These are phyloP conservation scores for Conticribra guillardii DNA, from an alignment of 108 stramenopile genomes.

Conservation along the genomic window DNA sequence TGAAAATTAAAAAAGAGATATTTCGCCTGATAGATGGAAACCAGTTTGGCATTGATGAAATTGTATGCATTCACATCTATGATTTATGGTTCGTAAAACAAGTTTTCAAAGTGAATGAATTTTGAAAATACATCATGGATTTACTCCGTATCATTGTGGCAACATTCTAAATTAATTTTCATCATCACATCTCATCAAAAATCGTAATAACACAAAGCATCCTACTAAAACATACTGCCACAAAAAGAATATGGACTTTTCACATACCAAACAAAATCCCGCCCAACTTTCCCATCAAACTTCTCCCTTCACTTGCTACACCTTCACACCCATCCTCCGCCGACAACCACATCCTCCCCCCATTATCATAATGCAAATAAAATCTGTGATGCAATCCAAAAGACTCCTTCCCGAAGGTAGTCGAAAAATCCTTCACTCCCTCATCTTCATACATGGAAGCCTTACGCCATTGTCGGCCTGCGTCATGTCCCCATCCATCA, in stretches of 20 bases:
- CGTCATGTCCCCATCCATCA: constrained; percentile 86
- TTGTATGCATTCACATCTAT: no score
- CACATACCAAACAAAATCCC: constrained; percentile 41
- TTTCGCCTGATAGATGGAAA: no score
- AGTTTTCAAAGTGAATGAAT: no score
- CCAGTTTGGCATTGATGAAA: no score
- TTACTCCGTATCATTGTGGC: no score
- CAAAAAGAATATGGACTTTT: no score
- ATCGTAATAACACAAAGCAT: background rate
- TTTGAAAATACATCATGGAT: no score
- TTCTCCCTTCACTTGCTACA: constrained; percentile 46
- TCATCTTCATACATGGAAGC: constrained; percentile 55
- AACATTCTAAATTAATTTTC: no score
- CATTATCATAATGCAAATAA: constrained; percentile 71
- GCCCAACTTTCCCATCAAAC: constrained; percentile 48
- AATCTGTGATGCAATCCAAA: constrained; percentile 81
- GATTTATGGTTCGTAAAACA: no score
- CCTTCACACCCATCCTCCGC: constrained; percentile 90
- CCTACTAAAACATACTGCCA: no score
- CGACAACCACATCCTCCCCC: constrained; percentile 65
- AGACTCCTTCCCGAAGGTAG: constrained; percentile 64
- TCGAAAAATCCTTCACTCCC: constrained; percentile 57
- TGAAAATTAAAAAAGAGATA: no score
- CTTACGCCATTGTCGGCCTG: constrained; percentile 71
- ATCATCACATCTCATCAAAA: background rate